Conservation (phyloP, 2,329 filamentous ascomycete species). For the Claviceps paspali region DNA sequence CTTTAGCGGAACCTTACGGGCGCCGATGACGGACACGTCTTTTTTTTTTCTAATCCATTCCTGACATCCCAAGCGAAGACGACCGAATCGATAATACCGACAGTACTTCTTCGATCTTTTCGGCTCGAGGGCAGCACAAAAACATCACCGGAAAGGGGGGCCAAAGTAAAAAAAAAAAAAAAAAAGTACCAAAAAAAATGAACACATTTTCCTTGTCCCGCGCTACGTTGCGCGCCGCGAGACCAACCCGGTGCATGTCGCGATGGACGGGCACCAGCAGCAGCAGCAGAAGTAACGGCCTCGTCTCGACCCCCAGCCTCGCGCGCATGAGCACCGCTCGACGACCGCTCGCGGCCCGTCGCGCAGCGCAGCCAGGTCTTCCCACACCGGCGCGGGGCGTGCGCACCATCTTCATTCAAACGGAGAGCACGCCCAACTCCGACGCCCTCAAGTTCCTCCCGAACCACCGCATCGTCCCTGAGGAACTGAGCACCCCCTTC, state of each 20-base stretch:
- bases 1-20: too few species aligned
- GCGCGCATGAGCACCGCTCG: slow-evolving; percentile 3
- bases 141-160: too few species aligned
- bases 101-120: too few species aligned
- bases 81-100: too few species aligned
- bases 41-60: too few species aligned
- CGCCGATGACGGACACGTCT: too few species aligned
- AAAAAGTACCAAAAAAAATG: slow-evolving; percentile 8
- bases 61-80: too few species aligned
- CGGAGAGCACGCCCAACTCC: slow-evolving; percentile 83
- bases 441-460: slow-evolving; percentile 95
- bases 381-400: slow-evolving; percentile 13
- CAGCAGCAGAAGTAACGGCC: neutral
- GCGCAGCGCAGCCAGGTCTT: slow-evolving; percentile 1
- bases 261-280: slow-evolving; percentile 12
- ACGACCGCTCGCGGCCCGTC: slow-evolving; percentile 2
- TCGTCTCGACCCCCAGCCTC: neutral
- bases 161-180: neutral
- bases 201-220: slow-evolving; percentile 9
- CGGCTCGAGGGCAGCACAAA: too few species aligned
- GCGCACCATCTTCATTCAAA: slow-evolving; percentile 94
- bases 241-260: slow-evolving; percentile 9
- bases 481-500: slow-evolving; percentile 56
- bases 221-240: slow-evolving; percentile 13
- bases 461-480: slow-evolving; percentile 72